Evolutionary conservation across 2,329 filamentous ascomycete species (phyloP).

Genomic region (Fusarium scirpi): DNA sequence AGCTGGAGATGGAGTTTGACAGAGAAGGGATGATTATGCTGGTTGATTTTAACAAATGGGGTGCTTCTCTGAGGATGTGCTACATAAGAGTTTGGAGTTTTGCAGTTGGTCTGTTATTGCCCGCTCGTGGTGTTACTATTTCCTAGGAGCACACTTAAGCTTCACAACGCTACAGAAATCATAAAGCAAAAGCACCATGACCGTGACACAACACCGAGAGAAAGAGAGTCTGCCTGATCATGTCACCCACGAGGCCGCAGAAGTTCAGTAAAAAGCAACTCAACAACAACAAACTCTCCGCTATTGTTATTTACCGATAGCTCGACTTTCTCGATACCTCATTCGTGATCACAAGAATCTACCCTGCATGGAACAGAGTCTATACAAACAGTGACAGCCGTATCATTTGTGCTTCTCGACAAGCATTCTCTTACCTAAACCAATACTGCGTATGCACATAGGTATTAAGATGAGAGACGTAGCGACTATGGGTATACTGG

Average conservation of each 20-base stretch:
- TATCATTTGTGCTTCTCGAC: neutral
- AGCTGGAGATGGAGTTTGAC: neutral
- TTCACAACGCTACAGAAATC: neutral
- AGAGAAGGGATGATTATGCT: neutral
- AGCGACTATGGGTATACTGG: neutral
- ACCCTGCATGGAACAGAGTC: conserved; percentile 66
- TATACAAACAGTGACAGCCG: neutral
- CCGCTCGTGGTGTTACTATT: neutral
- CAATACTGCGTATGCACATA: neutral
- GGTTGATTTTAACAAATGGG: neutral
- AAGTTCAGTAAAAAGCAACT: too few species aligned
- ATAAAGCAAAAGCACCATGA: neutral
- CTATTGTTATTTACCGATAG: neutral
- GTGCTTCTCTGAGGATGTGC: neutral
- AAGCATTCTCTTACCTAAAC: neutral
- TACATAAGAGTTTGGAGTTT: neutral
- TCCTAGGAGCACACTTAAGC: neutral
- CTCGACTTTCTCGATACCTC: neutral
- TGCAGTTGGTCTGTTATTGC: neutral
- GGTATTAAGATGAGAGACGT: neutral
- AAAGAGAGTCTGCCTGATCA: too few species aligned
- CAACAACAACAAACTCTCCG: too few species aligned
- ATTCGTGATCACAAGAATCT: neutral
- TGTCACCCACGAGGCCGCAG: too few species aligned
- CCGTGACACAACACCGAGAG: too few species aligned